Conservation (phyloP, 371 early-diverging fungal genomes). For the Apophysomyces elegans region DNA sequence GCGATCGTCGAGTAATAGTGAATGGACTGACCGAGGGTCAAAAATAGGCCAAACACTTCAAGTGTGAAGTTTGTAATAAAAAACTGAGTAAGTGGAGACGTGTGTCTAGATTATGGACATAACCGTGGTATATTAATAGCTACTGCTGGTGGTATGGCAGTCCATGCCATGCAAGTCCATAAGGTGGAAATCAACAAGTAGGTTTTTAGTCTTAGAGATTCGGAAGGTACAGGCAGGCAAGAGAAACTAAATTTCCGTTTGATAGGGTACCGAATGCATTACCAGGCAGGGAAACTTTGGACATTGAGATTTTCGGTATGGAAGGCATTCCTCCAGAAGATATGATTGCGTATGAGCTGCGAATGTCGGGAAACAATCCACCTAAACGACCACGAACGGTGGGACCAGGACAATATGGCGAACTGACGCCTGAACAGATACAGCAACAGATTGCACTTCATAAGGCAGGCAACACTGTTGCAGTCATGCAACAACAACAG, state of each 20-base stretch:
- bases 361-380: conserved; percentile 37
- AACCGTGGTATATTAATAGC: conserved; percentile 22
- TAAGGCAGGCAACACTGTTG: conserved; percentile 32
- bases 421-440: conserved; percentile 46
- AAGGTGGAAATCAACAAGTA: conserved; percentile 83
- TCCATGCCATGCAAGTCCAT: conserved; percentile 93
- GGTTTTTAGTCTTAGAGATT: conserved; percentile 13
- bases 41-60: conserved; percentile 86
- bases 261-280: conserved; percentile 87
- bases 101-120: not conserved
- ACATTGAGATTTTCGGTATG: conserved; percentile 95
- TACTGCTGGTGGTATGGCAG: conserved; percentile 90
- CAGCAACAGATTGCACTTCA: conserved; percentile 45
- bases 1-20: not conserved
- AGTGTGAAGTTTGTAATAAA: conserved; percentile 85
- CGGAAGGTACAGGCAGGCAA: not conserved
- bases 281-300: conserved; percentile 82
- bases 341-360: conserved; percentile 65
- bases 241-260: not conserved
- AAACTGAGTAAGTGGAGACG: conserved; percentile 66
- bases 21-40: not conserved
- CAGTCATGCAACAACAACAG: conserved; percentile 12
- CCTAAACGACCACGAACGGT: conserved; percentile 31
- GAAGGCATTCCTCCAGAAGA: conserved; percentile 91
- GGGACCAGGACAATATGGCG: conserved; percentile 40